Percentiles rank a stretch among this genome's conserved stretches.
These are phyloP conservation scores for Mucor mucedo DNA, from an alignment of 371 early-diverging fungal genomes.

Conservation along the genomic window DNA sequence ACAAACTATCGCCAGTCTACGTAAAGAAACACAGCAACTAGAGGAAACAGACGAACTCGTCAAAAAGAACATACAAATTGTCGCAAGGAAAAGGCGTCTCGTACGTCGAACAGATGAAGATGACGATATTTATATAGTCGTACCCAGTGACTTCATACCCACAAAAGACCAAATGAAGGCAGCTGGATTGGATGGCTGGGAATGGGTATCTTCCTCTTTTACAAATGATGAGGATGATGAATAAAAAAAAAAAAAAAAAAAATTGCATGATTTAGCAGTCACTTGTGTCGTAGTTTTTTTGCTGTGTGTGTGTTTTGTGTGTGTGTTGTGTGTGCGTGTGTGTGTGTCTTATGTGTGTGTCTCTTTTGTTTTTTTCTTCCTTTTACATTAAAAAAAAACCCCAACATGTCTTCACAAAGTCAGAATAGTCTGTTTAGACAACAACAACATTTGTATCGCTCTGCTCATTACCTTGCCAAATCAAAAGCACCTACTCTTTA, in stretches of 20 bases:
- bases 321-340: too few relatives aligned
- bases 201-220: constrained; percentile 22
- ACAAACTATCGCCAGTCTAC: constrained; percentile 40
- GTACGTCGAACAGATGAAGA: constrained; percentile 24
- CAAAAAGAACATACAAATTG: constrained; percentile 46
- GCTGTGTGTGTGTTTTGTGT: neutral
- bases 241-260: neutral
- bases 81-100: constrained; percentile 38
- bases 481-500: constrained; percentile 39
- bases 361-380: too few relatives aligned
- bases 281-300: neutral
- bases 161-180: constrained; percentile 27
- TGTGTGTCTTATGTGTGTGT: too few relatives aligned
- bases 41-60: constrained; percentile 51
- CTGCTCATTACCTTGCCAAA: constrained; percentile 31
- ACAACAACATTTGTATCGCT: constrained; percentile 40
- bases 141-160: constrained; percentile 12
- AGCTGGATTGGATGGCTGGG: constrained; percentile 34
- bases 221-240: too few relatives aligned
- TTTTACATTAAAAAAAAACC: neutral
- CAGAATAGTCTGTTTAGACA: constrained; percentile 44
- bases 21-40: constrained; percentile 41
- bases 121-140: constrained; percentile 21
- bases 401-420: constrained; percentile 26
- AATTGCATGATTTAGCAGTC: neutral